phyloP scores from a whole-genome alignment of 176 grass and related monocot genomes.

The Carex myosuroides region DNA sequence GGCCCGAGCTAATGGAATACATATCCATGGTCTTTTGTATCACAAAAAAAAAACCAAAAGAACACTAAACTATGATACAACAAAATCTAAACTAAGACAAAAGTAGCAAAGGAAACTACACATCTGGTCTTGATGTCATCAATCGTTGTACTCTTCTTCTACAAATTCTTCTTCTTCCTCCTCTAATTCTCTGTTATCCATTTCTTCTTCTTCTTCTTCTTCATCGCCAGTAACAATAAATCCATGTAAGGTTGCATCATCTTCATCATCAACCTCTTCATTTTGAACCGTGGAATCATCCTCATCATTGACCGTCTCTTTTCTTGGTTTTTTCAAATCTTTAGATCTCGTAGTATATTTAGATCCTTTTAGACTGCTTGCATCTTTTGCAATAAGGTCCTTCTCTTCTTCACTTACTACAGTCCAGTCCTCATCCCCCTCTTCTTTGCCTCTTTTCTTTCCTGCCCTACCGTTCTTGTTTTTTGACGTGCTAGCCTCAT shows the following conservation, averaged over 20 bases:
- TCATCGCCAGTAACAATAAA: conserved; percentile 49
- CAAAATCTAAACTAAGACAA: not conserved
- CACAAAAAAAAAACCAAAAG: not conserved
- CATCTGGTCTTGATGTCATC: not conserved
- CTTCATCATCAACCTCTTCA: conserved; percentile 27
- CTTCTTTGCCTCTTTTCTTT: conserved; percentile 26
- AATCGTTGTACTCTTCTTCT: conserved; percentile 40
- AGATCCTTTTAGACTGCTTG: conserved; percentile 28
- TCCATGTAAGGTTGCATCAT: conserved; percentile 75
- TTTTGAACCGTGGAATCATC: not conserved
- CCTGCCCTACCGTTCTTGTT: conserved; percentile 2
- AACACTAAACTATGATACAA: conserved; percentile 4
- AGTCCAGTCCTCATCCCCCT: conserved; percentile 54
- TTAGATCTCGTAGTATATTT: conserved; percentile 62
- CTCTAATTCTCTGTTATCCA: conserved; percentile 31
- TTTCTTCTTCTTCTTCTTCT: conserved; percentile 34
- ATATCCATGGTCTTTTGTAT: not conserved
- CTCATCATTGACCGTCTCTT: conserved; percentile 8
- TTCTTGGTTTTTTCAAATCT: conserved; percentile 25
- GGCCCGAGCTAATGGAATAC: not conserved
- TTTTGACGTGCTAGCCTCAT: conserved; percentile 12
- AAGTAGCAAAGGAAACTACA: conserved; percentile 4
- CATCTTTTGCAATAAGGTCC: conserved; percentile 20
- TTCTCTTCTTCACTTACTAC: conserved; percentile 42
- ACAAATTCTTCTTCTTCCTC: conserved; percentile 56